Conservation (phyloP, 352 stramenopile species). For the Pythium myriotylum region DNA sequence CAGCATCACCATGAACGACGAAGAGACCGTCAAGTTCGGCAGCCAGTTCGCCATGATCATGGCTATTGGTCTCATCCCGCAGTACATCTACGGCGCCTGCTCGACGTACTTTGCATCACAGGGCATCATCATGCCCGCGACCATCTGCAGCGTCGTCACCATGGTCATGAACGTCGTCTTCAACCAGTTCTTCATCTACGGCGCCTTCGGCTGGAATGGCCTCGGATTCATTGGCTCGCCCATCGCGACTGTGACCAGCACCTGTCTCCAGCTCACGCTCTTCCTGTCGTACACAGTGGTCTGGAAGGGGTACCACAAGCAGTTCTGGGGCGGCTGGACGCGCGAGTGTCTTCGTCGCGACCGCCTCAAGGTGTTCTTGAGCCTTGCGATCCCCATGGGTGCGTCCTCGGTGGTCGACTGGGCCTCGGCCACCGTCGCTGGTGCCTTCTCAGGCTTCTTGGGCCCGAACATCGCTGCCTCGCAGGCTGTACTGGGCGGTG, state of each 20-base stretch:
- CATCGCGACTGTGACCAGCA: conserved; percentile 49
- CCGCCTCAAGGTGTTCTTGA: conserved; percentile 52
- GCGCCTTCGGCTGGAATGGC: conserved; percentile 33
- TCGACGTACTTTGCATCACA: conserved; percentile 46
- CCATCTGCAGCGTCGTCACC: conserved; percentile 40
- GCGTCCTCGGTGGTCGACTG: conserved; percentile 54
- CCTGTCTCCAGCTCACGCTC: conserved; percentile 46
- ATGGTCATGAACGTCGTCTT: conserved; percentile 45
- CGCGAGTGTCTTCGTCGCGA: conserved; percentile 40
- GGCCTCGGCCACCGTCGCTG: conserved; percentile 44
- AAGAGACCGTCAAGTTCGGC: conserved; percentile 40
- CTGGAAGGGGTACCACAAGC: conserved; percentile 50
- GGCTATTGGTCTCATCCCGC: conserved; percentile 39
- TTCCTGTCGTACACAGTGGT: conserved; percentile 51
- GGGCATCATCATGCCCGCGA: conserved; percentile 50
- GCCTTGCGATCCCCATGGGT: conserved; percentile 51
- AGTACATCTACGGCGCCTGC: conserved; percentile 47
- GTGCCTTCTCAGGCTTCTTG: conserved; percentile 48
- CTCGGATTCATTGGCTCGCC: conserved; percentile 48
- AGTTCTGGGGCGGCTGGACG: conserved; percentile 54
- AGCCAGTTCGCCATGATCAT: conserved; percentile 43
- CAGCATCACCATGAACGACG: conserved; percentile 45
- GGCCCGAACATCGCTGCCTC: conserved; percentile 50
- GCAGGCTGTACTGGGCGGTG: conserved; percentile 42
- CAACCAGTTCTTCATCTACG: conserved; percentile 52